A percentile compares a stretch with the other conserved stretches of the same genome.
These are phyloP conservation scores for Xylaria acuta DNA, from an alignment of 495 filamentous ascomycete genomes.

Conservation along the genomic window DNA sequence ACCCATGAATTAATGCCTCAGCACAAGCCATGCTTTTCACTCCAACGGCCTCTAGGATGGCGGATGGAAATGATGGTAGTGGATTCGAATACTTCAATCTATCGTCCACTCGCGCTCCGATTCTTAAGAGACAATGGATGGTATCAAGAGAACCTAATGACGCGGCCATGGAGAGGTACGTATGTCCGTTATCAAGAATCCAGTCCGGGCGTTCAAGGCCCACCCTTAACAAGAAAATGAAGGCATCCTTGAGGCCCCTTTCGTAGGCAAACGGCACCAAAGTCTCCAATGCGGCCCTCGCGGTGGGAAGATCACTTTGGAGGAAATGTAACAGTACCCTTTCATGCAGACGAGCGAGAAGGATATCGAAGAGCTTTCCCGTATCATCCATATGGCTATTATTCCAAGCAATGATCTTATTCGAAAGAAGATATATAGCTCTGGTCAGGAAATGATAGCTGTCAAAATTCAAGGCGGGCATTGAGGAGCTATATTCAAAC, in stretches of 20 bases:
- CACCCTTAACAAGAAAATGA: slow-evolving; percentile 16
- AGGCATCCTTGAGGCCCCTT: slow-evolving; percentile 12
- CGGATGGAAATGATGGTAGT: background rate
- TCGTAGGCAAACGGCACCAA: background rate
- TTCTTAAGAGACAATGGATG: slow-evolving; percentile 18
- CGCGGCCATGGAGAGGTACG: slow-evolving; percentile 22
- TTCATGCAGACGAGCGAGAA: slow-evolving; percentile 19
- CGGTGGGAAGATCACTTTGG: slow-evolving; percentile 20
- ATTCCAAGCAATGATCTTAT: background rate
- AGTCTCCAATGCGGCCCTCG: slow-evolving; percentile 17
- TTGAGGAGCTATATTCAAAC: background rate
- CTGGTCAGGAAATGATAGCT: slow-evolving; percentile 15
- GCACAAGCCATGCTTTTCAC: background rate
- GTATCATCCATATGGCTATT: background rate
- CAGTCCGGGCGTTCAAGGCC: slow-evolving; percentile 17
- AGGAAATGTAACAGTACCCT: slow-evolving; percentile 9
- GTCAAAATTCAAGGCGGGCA: slow-evolving; percentile 18
- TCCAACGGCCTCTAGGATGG: slow-evolving; percentile 27
- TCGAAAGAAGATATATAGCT: slow-evolving; percentile 25
- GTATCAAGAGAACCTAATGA: slow-evolving; percentile 19
- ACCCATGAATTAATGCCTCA: background rate
- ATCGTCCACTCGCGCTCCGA: slow-evolving; percentile 23
- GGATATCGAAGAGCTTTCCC: slow-evolving; percentile 6
- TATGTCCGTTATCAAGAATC: slow-evolving; percentile 10
- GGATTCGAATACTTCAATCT: background rate